phyloP scores from a whole-genome alignment of 73 alveolate species.

The Paramecium octaurelia region DNA sequence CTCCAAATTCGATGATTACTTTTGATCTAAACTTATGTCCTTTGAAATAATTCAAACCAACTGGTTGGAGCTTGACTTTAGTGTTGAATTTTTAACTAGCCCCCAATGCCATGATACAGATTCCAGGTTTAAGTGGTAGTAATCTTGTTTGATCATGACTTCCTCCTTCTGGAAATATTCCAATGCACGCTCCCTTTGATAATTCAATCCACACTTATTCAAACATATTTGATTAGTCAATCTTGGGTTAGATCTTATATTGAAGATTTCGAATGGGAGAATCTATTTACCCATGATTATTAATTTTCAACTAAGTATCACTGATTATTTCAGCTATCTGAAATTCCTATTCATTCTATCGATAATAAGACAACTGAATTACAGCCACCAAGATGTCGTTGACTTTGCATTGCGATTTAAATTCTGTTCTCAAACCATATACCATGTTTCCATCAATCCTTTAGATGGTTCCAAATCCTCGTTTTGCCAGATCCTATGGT shows the following conservation, averaged over 20 bases:
- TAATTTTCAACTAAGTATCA: slow-evolving; percentile 58
- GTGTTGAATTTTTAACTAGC: slow-evolving; percentile 88
- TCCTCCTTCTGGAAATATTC: slow-evolving; percentile 98
- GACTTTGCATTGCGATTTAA: slow-evolving; percentile 63
- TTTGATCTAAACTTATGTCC: slow-evolving; percentile 91
- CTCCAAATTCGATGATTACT: slow-evolving; percentile 87
- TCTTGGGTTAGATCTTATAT: slow-evolving; percentile 87
- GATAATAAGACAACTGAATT: neutral
- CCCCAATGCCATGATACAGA: slow-evolving; percentile 94
- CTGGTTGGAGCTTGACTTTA: slow-evolving; percentile 82
- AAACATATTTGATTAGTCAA: slow-evolving; percentile 90
- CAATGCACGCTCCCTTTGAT: slow-evolving; percentile 82
- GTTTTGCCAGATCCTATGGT: slow-evolving; percentile 76
- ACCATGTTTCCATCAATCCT: slow-evolving; percentile 64
- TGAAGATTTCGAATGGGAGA: slow-evolving; percentile 43
- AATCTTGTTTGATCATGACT: slow-evolving; percentile 93
- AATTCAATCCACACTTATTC: slow-evolving; percentile 82
- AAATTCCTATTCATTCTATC: slow-evolving; percentile 59
- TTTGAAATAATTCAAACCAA: slow-evolving; percentile 92
- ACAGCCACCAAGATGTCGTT: slow-evolving; percentile 64
- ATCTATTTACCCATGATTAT: neutral
- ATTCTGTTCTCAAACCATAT: slow-evolving; percentile 74
- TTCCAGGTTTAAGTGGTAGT: slow-evolving; percentile 95
- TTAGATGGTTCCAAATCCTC: slow-evolving; percentile 73
- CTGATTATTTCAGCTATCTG: slow-evolving; percentile 56